Conservation (phyloP, 2,329 filamentous ascomycete species). For the Colletotrichum sansevieriae region DNA sequence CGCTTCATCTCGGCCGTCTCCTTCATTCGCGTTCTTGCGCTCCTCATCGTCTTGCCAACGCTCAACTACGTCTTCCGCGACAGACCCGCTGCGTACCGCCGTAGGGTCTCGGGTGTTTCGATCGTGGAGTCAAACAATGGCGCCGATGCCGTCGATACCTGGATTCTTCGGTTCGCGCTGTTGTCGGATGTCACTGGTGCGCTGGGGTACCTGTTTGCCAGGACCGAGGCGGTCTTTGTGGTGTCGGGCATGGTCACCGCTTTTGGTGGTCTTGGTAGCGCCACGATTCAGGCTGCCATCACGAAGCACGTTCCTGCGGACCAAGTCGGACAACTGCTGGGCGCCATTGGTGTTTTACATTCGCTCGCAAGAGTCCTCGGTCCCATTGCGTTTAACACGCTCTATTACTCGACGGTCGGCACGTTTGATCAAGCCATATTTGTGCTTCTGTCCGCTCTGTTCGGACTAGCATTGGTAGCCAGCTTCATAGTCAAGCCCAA, state of each 20-base stretch:
- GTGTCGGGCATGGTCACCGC: constrained; percentile 79
- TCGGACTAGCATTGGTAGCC: constrained; percentile 73
- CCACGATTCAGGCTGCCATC: constrained; percentile 84
- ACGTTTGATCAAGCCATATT: constrained; percentile 87
- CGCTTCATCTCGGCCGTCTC: constrained; percentile 87
- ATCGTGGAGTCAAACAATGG: constrained; percentile 70
- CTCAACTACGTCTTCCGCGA: constrained; percentile 81
- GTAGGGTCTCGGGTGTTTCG: constrained; percentile 53
- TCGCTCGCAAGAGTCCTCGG: constrained; percentile 83
- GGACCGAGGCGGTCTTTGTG: constrained; percentile 74
- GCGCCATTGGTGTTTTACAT: constrained; percentile 88
- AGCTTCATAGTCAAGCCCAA: constrained; percentile 80
- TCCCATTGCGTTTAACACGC: constrained; percentile 85
- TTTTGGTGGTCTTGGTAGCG: constrained; percentile 86
- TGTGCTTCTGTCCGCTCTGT: constrained; percentile 76
- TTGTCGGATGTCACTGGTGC: constrained; percentile 82
- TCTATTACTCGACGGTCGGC: constrained; percentile 86
- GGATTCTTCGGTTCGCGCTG: constrained; percentile 80
- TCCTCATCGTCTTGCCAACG: constrained; percentile 81
- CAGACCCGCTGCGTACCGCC: constrained; percentile 60
- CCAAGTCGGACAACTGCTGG: constrained; percentile 86
- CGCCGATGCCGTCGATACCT: constrained; percentile 82
- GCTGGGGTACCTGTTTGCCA: constrained; percentile 78
- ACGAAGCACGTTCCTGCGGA: constrained; percentile 93
- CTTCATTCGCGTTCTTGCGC: constrained; percentile 78